phyloP scores from a whole-genome alignment of 2,329 filamentous ascomycete genomes.

The Aspergillus ruber region DNA sequence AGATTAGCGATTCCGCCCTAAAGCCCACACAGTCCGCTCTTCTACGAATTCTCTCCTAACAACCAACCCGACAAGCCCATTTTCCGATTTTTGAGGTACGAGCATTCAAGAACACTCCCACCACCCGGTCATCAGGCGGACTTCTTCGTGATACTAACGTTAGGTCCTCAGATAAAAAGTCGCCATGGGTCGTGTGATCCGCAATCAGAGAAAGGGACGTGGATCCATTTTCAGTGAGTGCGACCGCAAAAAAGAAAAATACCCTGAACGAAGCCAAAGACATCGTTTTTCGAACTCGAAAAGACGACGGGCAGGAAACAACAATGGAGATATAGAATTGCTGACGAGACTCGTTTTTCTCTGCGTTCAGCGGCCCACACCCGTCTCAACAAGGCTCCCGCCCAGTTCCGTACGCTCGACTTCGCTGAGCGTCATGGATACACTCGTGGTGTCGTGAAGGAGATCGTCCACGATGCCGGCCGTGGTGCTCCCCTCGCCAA shows the following conservation, averaged over 20 bases:
- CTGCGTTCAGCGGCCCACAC: slow-evolving; percentile 61
- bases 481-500: slow-evolving; percentile 96
- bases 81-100: slow-evolving; percentile 39
- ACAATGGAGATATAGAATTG: slow-evolving; percentile 15
- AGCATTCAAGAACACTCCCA: slow-evolving; percentile 21
- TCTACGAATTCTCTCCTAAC: slow-evolving; percentile 33
- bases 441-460: slow-evolving; percentile 93
- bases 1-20: slow-evolving; percentile 42
- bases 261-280: neutral
- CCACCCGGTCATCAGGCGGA: slow-evolving; percentile 22
- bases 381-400: slow-evolving; percentile 88
- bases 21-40: slow-evolving; percentile 39
- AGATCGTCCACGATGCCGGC: slow-evolving; percentile 98
- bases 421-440: slow-evolving; percentile 97
- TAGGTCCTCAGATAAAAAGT: slow-evolving; percentile 31
- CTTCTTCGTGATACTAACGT: slow-evolving; percentile 29
- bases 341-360: slow-evolving; percentile 26
- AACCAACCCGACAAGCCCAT: slow-evolving; percentile 37
- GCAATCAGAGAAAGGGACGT: slow-evolving; percentile 72
- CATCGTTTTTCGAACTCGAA: slow-evolving; percentile 1
- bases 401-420: slow-evolving; percentile 95
- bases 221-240: slow-evolving; percentile 69
- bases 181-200: slow-evolving; percentile 63
- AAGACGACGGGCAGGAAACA: slow-evolving; percentile 4
- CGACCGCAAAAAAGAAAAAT: slow-evolving; percentile 30